Percentiles rank a stretch among this genome's conserved stretches.
Evolutionary conservation across 2,329 filamentous ascomycete species (phyloP).

Genomic region (Trematosphaeria pertusa): DNA sequence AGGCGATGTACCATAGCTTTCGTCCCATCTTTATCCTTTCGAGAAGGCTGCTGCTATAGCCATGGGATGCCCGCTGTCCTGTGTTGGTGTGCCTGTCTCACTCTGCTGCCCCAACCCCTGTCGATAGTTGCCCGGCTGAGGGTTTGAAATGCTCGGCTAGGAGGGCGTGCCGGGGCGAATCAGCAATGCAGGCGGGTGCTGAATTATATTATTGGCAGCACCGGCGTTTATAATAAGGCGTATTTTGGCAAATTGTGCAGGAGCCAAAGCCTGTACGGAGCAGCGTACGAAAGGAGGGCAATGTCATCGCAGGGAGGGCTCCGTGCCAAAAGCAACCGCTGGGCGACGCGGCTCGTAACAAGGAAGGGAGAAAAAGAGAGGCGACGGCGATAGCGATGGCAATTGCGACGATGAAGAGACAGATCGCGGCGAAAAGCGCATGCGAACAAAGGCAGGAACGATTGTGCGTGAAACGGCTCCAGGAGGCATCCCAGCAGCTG

Average conservation of each 20-base stretch:
- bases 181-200: constrained; percentile 14
- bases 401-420: constrained; percentile 22
- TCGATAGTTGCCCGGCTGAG: constrained; percentile 17
- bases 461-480: constrained; percentile 38
- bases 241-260: constrained; percentile 33
- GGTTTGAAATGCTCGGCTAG: constrained; percentile 20
- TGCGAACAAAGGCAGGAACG: constrained; percentile 26
- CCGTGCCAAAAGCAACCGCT: constrained; percentile 27
- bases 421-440: constrained; percentile 18
- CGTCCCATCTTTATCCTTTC: constrained; percentile 13
- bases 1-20: constrained; percentile 17
- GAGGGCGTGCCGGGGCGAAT: constrained; percentile 29
- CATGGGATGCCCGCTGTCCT: constrained; percentile 17
- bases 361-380: constrained; percentile 5
- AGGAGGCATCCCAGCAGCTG: constrained; percentile 29
- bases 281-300: constrained; percentile 12
- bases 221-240: constrained; percentile 21
- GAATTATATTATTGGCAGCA: constrained; percentile 43
- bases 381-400: not conserved
- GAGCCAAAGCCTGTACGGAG: constrained; percentile 5
- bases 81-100: constrained; percentile 32
- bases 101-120: constrained; percentile 29
- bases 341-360: constrained; percentile 8
- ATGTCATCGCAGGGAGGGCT: constrained; percentile 19
- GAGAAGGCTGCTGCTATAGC: constrained; percentile 14